Evolutionary conservation across 768 basidiomycete species (phyloP).

Genomic region (Pleurotus citrinopileatus): DNA sequence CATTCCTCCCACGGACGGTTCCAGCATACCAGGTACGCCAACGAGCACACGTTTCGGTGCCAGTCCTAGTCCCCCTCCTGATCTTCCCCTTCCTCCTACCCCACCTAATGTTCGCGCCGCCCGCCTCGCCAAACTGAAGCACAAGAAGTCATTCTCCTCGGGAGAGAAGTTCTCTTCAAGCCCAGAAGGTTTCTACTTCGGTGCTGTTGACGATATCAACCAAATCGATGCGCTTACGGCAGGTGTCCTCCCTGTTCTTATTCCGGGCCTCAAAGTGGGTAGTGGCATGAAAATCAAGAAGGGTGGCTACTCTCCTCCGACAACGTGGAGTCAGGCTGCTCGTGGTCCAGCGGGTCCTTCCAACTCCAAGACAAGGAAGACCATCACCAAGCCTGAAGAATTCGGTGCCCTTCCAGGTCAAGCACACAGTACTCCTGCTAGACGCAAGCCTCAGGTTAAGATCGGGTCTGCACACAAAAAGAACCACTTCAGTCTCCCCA

Average conservation of each 20-base stretch:
- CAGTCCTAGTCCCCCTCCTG: constrained; percentile 55
- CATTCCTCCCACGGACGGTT: constrained; percentile 16
- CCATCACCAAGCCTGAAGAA: constrained; percentile 33
- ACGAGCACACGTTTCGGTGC: constrained; percentile 28
- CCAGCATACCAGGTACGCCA: constrained; percentile 34
- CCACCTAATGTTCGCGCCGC: constrained; percentile 62
- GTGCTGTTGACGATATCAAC: constrained; percentile 51
- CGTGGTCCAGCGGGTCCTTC: constrained; percentile 39
- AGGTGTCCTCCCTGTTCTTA: constrained; percentile 61
- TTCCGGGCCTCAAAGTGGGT: constrained; percentile 63
- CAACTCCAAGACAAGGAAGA: constrained; percentile 38
- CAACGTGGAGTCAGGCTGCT: constrained; percentile 1
- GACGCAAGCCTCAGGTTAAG: constrained; percentile 27
- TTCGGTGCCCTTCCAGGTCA: constrained; percentile 32
- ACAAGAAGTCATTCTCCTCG: constrained; percentile 64
- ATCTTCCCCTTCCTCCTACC: constrained; percentile 72
- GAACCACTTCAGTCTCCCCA: constrained; percentile 67
- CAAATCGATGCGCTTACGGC: constrained; percentile 74
- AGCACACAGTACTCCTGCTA: constrained; percentile 61
- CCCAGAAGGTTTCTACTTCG: constrained; percentile 46
- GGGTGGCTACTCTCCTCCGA: constrained; percentile 33
- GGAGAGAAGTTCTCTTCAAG: constrained; percentile 24
- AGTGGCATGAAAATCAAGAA: constrained; percentile 52
- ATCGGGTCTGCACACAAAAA: constrained; percentile 56
- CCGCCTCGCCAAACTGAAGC: constrained; percentile 49